Conservation (phyloP, 2,329 filamentous ascomycete genomes). For the Diplodia scrobiculata region DNA sequence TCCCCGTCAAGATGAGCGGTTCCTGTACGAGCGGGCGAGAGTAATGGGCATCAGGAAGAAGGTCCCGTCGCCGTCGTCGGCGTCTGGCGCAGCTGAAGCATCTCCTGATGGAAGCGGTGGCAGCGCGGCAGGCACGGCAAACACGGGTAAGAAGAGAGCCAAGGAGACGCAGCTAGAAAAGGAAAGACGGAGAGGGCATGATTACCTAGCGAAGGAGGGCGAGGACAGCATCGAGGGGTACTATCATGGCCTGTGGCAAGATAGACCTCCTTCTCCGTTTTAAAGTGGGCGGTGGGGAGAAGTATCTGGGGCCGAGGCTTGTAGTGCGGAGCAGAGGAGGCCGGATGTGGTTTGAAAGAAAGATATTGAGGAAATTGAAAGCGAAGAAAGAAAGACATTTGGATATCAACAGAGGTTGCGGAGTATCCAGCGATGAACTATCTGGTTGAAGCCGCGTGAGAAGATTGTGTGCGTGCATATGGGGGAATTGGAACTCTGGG, state of each 20-base stretch:
- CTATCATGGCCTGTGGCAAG: conserved; percentile 7
- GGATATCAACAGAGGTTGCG: no score
- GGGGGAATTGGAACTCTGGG: no score
- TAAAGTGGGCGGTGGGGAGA: neutral
- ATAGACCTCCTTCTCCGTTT: conserved; percentile 8
- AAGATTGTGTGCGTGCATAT: no score
- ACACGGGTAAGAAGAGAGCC: neutral
- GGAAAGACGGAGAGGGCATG: neutral
- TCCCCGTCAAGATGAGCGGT: neutral
- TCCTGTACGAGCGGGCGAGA: neutral
- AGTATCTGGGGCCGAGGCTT: neutral
- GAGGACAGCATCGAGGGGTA: neutral
- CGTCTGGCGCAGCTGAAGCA: neutral
- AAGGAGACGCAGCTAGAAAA: neutral
- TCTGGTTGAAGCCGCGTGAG: no score
- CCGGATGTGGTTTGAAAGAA: no score
- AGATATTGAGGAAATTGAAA: no score
- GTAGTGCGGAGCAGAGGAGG: no score
- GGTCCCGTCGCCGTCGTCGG: neutral
- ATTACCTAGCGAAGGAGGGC: neutral
- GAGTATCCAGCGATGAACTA: no score
- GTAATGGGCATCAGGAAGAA: neutral
- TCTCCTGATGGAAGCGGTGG: neutral
- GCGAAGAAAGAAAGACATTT: no score
- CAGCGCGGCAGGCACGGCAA: no score